A percentile compares a stretch with the other conserved stretches of the same genome.
Evolutionary conservation across 208 protist species (phyloP).

Genomic region (Zelonia costaricensis): DNA sequence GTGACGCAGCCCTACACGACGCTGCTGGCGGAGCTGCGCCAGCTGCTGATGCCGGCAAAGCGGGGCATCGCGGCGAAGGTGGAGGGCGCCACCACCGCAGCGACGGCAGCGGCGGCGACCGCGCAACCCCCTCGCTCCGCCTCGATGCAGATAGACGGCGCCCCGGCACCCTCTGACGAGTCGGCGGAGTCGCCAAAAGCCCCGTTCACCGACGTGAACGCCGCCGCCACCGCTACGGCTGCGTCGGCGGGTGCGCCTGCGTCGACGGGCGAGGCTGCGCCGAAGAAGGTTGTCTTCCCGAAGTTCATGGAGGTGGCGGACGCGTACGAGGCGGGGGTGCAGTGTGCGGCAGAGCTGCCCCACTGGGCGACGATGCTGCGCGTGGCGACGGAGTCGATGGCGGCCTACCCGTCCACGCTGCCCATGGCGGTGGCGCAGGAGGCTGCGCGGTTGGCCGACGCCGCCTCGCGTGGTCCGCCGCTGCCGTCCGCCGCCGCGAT

Average conservation of each 20-base stretch:
- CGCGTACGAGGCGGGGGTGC: constrained; percentile 49
- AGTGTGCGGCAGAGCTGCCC: constrained; percentile 49
- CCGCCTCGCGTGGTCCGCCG: constrained; percentile 8
- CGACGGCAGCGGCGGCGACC: background rate
- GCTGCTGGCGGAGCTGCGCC: constrained; percentile 47
- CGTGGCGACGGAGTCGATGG: constrained; percentile 39
- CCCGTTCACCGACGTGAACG: constrained; percentile 2
- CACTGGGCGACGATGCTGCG: constrained; percentile 54
- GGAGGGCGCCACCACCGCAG: constrained; percentile 2
- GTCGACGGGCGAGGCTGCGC: constrained; percentile 24
- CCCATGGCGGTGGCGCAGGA: constrained; percentile 42
- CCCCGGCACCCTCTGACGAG: too few species aligned
- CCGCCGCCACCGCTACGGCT: background rate
- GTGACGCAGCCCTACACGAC: constrained; percentile 50
- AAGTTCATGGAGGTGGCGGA: constrained; percentile 78
- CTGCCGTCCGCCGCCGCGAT: constrained; percentile 11
- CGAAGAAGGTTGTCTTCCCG: constrained; percentile 65
- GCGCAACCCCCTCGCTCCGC: background rate
- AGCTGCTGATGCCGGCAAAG: constrained; percentile 29
- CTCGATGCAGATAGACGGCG: too few species aligned
- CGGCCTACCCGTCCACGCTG: constrained; percentile 47
- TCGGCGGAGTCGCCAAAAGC: constrained; percentile 17
- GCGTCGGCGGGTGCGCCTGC: background rate
- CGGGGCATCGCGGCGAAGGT: constrained; percentile 2
- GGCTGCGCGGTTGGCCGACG: constrained; percentile 24